Percentiles rank a stretch among this genome's conserved stretches.
These are phyloP conservation scores for Scalesia atractyloides DNA, from an alignment of 129 eudicot species.

Conservation along the genomic window DNA sequence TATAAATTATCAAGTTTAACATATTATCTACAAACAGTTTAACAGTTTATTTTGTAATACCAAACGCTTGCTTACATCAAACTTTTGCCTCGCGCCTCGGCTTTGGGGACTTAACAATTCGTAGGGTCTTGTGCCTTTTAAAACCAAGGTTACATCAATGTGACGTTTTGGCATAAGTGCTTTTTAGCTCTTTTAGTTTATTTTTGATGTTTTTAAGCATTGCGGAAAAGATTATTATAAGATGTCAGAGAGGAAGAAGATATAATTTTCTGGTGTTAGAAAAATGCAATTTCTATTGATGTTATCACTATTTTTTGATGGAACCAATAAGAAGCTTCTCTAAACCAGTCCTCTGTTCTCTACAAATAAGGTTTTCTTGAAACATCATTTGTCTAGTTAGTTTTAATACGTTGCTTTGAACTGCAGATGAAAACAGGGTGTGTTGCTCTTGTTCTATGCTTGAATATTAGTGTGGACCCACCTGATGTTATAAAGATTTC, in stretches of 20 bases:
- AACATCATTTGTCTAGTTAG: neutral
- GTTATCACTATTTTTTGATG: neutral
- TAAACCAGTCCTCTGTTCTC: neutral
- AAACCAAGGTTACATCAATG: neutral
- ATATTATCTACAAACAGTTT: neutral
- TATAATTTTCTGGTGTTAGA: neutral
- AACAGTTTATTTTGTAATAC: neutral
- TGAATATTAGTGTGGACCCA: slow-evolving; percentile 91
- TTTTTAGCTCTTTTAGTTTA: neutral
- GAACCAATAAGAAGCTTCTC: slow-evolving; percentile 4
- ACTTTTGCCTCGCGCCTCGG: neutral
- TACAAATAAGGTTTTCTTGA: slow-evolving; percentile 1
- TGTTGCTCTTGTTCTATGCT: slow-evolving; percentile 90
- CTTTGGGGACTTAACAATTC: neutral
- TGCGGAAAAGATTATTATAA: neutral
- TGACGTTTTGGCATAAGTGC: slow-evolving; percentile 4
- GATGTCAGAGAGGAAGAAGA: neutral
- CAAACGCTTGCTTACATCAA: neutral
- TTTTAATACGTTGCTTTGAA: slow-evolving; percentile 6
- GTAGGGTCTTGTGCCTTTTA: neutral
- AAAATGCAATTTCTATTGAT: neutral
- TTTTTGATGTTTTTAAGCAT: neutral
- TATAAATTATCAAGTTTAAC: neutral
- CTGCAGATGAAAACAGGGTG: slow-evolving; percentile 98
- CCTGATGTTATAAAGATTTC: slow-evolving; percentile 98